Evolutionary conservation across 2,329 filamentous ascomycete genomes (phyloP).

Genomic region (Beauveria pseudobassiana): DNA sequence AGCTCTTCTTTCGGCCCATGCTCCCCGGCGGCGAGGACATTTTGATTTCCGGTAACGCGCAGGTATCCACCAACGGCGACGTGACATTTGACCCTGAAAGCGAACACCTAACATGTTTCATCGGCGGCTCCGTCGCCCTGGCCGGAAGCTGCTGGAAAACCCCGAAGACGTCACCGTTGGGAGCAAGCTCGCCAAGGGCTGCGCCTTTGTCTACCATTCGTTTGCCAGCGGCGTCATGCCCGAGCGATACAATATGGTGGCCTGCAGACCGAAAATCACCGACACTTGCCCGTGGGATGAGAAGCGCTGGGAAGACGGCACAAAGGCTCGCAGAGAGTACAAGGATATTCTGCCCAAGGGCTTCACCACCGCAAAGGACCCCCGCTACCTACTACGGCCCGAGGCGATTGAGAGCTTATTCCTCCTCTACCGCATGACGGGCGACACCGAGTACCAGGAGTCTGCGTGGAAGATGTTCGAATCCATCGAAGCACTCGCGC

Average conservation of each 20-base stretch:
- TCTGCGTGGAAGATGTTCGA: constrained; percentile 68
- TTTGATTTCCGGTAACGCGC: constrained; percentile 41
- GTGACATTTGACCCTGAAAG: constrained; percentile 24
- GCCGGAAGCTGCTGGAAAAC: constrained; percentile 35
- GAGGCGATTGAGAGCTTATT: constrained; percentile 79
- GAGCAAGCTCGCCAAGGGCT: constrained; percentile 40
- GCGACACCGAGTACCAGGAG: constrained; percentile 54
- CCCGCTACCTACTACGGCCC: constrained; percentile 59
- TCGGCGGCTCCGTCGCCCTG: constrained; percentile 43
- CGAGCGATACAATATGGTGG: constrained; percentile 36
- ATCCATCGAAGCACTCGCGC: constrained; percentile 49
- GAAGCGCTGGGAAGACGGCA: constrained; percentile 15
- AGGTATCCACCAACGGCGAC: constrained; percentile 17
- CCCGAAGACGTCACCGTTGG: constrained; percentile 36
- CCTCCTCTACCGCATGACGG: constrained; percentile 66
- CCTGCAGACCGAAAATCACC: constrained; percentile 25
- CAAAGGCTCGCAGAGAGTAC: constrained; percentile 12
- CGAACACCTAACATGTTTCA: constrained; percentile 43
- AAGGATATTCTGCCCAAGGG: constrained; percentile 37
- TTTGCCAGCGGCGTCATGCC: constrained; percentile 46
- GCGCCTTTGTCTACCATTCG: constrained; percentile 42
- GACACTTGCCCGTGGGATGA: constrained; percentile 29
- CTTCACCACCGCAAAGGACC: constrained; percentile 46
- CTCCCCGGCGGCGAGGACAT: constrained; percentile 45
- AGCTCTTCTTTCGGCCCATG: constrained; percentile 56